Base-by-base conservation (phyloP, 1,139 yeast species). In the Kodamaea alishanica region DNA sequence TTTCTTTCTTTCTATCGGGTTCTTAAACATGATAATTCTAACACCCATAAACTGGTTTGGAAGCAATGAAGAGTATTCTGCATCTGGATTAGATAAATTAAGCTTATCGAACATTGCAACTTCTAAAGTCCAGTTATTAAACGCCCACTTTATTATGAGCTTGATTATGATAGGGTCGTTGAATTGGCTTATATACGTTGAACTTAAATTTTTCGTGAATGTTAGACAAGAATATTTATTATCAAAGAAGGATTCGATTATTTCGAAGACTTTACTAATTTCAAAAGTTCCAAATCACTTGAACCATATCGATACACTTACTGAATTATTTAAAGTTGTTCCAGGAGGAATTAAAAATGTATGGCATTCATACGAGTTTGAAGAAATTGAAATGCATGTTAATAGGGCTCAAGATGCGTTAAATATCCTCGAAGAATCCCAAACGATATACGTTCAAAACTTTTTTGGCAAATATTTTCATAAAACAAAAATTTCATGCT, bases 21-120 rank as follows among this genome's bases (percentile, higher is more conserved):
- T 70, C 1, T 40, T 79, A 23, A 79, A 77, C 42, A 61, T 81
- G 40, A 65, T 81, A 0, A 61, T 81, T 0, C 58, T 84, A 25
- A 50, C 81, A 1, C 86, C 88, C 0, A 62, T 81, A 2, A 82
- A 83, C 54, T 66, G 58, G 45, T 64, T 74, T 0, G 81, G 83
- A 0, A 60, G 63, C 30, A 55, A 57, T 38, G 40, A 42, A 3
- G 45, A 47, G 7, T 59, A 47, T 49, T 54, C 58, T 7, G 70
- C 75, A 9, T 36, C 55, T 1, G 85, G 87, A 0, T 57, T 83
- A 38, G 88, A 83, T 49, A 65, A 60, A 38, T 60, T 81, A 9
- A 81, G 86, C 33, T 67, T 81, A 52, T 77, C 87, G 2, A 81
- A 81, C 48, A 73, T 83, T 8, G 70, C 83, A 0, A 65, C 68